Evolutionary conservation across 2,329 filamentous ascomycete species (phyloP), one percentile per base, ranked within the genome.

Genomic region (Aureobasidium sp.): DNA sequence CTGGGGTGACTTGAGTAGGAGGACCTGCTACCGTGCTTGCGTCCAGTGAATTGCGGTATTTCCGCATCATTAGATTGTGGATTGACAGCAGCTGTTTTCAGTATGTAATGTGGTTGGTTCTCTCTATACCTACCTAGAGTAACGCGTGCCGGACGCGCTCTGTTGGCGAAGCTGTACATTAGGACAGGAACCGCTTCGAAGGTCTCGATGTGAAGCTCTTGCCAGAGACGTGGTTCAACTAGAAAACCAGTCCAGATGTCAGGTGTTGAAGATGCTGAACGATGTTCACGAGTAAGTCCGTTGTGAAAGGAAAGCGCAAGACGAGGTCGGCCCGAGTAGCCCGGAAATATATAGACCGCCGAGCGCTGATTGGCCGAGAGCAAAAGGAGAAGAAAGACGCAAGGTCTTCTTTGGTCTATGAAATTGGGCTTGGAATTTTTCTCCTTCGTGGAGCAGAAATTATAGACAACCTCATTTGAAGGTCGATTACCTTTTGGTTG

Each of bases 351-450:
- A 29, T 25, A 31, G 27, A 41, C 22, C 31, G 53, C 53, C 41
- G 45, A 57, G 53, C 41, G 25, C 53, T 57, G 53, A 57, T 57
- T 57, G 53, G 53, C 41, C 41, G 53, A 57, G 12, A 45, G 39
- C 17, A 37, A 57, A 57, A 57, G 41, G 41, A 57, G 41, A 44
- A 20, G 15, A 44, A 41, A 41, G 51, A 29, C 12, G 51, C 22
- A 55, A 55, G 37, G 17, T 27, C 39, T 31, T 44, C 29, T 27
- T 34, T 31, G 25, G 15, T 44, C 20, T 22, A 53, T 51, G 22
- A 41, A 53, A 53, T 39, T 39, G 51, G 37, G 37, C 14, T 34
- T 14, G 34, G 29, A 45, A 22, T 44, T 56, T 55, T 55, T 27
- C 34, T 45, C 37, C 22, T 36, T 25, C n/a, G 27, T 9, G 6